These are phyloP conservation scores for Paramecium octaurelia DNA, from an alignment of 73 alveolate genomes.

Conservation along the genomic window DNA sequence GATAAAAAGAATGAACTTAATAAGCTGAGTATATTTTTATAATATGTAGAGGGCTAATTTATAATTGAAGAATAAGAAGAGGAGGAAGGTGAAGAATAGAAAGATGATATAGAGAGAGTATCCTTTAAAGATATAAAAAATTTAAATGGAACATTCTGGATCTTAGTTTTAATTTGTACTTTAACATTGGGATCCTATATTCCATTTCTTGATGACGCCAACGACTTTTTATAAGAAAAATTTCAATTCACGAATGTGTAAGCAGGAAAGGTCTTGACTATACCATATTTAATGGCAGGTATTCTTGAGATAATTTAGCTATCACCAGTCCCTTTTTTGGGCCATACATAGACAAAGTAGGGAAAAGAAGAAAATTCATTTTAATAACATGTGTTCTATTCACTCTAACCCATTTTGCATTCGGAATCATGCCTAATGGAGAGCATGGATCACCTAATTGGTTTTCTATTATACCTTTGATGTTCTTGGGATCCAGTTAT, in stretches of 20 bases:
- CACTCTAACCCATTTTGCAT: not conserved
- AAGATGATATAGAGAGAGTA: conserved; percentile 4
- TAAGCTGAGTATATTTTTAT: not conserved
- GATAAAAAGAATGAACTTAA: not conserved
- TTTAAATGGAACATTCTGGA: conserved; percentile 29
- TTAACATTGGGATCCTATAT: not conserved
- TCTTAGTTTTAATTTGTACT: not conserved
- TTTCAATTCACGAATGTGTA: not conserved
- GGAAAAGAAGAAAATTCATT: not conserved
- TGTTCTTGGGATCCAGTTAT: not conserved
- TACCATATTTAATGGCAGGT: not conserved
- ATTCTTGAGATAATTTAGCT: not conserved
- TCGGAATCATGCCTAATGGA: not conserved
- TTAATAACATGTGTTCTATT: not conserved
- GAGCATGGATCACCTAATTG: not conserved
- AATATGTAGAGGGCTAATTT: not conserved
- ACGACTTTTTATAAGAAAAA: not conserved
- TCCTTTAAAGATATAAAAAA: not conserved
- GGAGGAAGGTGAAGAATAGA: not conserved
- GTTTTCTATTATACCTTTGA: not conserved
- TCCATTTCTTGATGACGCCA: conserved; percentile 42
- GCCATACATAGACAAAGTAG: not conserved
- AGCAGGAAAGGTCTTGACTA: not conserved
- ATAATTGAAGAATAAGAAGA: not conserved
- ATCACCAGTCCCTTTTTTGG: not conserved